Conservation (phyloP, 2,329 filamentous ascomycete genomes). For the Fusarium avenaceum region DNA sequence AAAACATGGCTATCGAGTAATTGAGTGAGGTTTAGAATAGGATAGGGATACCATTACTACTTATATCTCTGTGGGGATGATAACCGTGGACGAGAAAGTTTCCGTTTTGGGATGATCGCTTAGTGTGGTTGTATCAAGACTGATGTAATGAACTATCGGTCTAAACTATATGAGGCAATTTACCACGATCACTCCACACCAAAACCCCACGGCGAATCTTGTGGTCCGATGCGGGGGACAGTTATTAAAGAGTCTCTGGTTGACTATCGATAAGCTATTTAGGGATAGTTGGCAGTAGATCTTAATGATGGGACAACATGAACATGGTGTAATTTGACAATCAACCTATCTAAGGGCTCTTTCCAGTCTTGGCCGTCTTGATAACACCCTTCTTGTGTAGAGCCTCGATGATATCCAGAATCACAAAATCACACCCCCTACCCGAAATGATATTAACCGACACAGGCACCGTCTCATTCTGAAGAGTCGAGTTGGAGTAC, state of each 20-base stretch:
- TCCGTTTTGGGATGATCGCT: not conserved
- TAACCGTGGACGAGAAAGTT: conserved; percentile 13
- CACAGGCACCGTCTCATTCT: conserved; percentile 6
- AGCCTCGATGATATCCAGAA: conserved; percentile 20
- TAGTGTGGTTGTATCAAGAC: not conserved
- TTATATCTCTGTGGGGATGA: conserved; percentile 5
- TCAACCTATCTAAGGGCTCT: not conserved
- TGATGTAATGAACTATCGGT: too few relatives aligned
- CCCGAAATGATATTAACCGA: conserved; percentile 8
- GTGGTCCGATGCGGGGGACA: not conserved
- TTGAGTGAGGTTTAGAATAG: not conserved
- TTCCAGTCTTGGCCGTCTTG: not conserved
- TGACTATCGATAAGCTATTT: not conserved
- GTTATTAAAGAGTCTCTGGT: not conserved
- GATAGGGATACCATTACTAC: fast-evolving
- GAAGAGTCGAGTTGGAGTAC: conserved; percentile 2
- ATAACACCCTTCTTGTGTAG: not conserved
- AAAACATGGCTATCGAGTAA: conserved; percentile 3
- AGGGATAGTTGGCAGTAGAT: not conserved
- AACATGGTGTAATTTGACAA: too few relatives aligned
- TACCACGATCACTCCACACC: not conserved
- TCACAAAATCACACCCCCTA: conserved; percentile 30
- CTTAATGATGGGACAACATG: too few relatives aligned
- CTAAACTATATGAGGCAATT: too few relatives aligned
- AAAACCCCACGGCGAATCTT: not conserved